phyloP scores from a whole-genome alignment of 225 moss, liverwort and hornwort species.

The Straminergon stramineum region DNA sequence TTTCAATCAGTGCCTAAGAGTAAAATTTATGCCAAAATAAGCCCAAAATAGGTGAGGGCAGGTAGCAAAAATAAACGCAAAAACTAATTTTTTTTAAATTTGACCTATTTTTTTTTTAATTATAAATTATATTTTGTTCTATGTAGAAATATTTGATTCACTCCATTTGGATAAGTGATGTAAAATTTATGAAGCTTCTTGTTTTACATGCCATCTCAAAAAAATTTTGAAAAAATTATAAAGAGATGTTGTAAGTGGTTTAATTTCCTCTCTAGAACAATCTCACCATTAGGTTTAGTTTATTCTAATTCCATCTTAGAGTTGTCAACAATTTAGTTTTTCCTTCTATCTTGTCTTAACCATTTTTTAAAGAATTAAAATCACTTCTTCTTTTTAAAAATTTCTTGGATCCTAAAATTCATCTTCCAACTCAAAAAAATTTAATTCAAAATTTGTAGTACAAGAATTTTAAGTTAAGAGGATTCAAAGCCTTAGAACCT shows the following conservation, averaged over 20 bases:
- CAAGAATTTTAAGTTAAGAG: background rate
- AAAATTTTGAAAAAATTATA: background rate
- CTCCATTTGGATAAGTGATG: background rate
- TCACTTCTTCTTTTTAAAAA: no score
- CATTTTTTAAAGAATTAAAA: no score
- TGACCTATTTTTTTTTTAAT: no score
- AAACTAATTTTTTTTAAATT: no score
- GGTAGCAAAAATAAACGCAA: background rate
- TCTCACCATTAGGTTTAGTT: fast-evolving
- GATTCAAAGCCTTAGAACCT: background rate
- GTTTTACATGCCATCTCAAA: background rate
- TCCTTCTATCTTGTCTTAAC: no score
- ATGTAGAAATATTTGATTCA: background rate
- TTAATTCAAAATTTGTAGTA: background rate
- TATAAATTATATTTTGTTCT: no score
- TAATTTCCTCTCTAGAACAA: no score
- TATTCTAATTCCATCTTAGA: background rate
- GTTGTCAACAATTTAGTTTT: no score
- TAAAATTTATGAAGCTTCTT: background rate
- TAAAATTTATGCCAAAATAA: background rate
- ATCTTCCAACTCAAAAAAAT: background rate
- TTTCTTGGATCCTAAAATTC: no score
- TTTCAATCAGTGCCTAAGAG: fast-evolving
- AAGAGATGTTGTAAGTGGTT: background rate
- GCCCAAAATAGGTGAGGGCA: fast-evolving